Conservation (phyloP, 805 yeast genomes). For the Candida ortonii region DNA sequence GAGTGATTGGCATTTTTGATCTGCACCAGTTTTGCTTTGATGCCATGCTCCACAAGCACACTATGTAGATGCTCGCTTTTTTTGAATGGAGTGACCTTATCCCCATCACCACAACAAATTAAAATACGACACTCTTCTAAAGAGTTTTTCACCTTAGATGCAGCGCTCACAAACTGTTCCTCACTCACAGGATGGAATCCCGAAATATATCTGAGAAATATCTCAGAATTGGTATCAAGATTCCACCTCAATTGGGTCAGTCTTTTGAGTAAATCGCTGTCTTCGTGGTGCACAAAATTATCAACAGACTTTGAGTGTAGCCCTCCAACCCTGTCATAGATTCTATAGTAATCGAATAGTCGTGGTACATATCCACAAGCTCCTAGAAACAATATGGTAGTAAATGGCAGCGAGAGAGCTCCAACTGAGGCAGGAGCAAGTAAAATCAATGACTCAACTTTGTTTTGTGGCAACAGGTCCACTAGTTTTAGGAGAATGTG, state of each 20-base stretch:
- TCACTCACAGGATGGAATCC: conserved; percentile 46
- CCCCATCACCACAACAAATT: conserved; percentile 59
- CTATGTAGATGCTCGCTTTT: conserved; percentile 33
- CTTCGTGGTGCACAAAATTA: conserved; percentile 44
- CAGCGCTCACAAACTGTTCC: conserved; percentile 43
- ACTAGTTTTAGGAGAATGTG: conserved; percentile 43
- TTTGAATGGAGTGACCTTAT: conserved; percentile 48
- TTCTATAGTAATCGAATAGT: conserved; percentile 54
- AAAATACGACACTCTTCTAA: conserved; percentile 41
- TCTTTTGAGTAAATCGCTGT: conserved; percentile 37
- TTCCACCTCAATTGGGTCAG: conserved; percentile 69
- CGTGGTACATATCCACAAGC: conserved; percentile 39
- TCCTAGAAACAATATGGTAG: conserved; percentile 23
- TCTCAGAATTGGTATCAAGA: conserved; percentile 53
- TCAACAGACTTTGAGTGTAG: conserved; percentile 56
- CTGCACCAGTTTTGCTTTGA: conserved; percentile 34
- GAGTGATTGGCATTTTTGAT: conserved; percentile 63
- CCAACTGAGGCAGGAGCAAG: conserved; percentile 44
- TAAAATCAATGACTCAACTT: conserved; percentile 47
- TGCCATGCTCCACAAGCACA: conserved; percentile 29
- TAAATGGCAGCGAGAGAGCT: conserved; percentile 16
- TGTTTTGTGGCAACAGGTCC: conserved; percentile 34
- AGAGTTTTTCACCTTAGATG: conserved; percentile 35
- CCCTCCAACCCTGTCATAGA: conserved; percentile 62
- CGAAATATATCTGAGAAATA: conserved; percentile 51